Evolutionary conservation across 129 eudicot genomes (phyloP).

Genomic region (Arctium minus): DNA sequence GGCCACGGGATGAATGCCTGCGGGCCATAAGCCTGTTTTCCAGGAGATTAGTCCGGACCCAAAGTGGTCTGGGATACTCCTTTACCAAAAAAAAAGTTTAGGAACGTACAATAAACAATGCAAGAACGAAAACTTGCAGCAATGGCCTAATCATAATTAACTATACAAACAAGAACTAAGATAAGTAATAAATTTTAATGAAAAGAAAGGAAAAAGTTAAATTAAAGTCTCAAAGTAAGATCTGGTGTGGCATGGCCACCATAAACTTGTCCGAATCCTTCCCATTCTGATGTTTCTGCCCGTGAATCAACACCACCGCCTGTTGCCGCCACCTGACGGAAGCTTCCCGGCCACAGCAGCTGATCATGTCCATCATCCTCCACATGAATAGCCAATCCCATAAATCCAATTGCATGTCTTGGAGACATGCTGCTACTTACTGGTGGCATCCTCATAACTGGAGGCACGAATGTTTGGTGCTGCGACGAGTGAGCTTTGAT

Average conservation of each 20-base stretch:
- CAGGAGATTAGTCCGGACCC: no score
- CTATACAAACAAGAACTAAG: slow-evolving; percentile 23
- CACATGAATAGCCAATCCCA: slow-evolving; percentile 26
- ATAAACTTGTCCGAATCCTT: slow-evolving; percentile 12
- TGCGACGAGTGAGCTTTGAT: slow-evolving; percentile 49
- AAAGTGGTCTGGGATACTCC: no score
- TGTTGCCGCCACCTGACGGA: slow-evolving; percentile 33
- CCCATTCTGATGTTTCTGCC: slow-evolving; percentile 9
- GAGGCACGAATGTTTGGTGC: slow-evolving; percentile 14
- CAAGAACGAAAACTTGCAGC: background rate
- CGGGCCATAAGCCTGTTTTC: no score
- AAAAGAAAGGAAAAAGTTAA: background rate
- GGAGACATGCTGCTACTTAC: slow-evolving; percentile 8
- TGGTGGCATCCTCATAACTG: slow-evolving; percentile 6
- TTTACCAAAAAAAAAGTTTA: no score
- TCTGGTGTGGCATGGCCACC: slow-evolving; percentile 32
- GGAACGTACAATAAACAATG: background rate
- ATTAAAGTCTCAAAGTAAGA: slow-evolving; percentile 51
- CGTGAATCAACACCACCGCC: slow-evolving; percentile 4
- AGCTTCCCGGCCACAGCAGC: slow-evolving; percentile 59
- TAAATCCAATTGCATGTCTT: slow-evolving; percentile 28
- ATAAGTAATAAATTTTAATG: background rate
- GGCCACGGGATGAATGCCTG: no score
- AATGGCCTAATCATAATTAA: background rate
- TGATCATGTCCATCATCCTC: slow-evolving; percentile 32